Base-by-base conservation (phyloP, 225 moss, liverwort and hornwort genomes). In the Lunularia cruciata region DNA sequence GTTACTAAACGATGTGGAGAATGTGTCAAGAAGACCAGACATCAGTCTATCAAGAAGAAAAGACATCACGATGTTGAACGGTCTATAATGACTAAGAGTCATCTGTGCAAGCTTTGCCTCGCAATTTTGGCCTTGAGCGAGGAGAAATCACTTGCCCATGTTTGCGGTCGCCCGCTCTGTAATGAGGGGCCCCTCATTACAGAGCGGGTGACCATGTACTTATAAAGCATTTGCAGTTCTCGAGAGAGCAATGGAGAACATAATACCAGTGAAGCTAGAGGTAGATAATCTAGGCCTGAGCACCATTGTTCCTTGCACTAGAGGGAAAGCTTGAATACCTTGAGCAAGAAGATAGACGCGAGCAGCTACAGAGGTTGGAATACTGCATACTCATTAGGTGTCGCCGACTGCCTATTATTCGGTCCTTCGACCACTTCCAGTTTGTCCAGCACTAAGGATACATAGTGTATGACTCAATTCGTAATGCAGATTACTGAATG, bases 101-200 rank as follows among this genome's bases (percentile, higher is more conserved):
- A 28, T 10, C 3, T 12, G 3, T 31, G 45, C 3, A 4, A 18
- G 63, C n/a, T 47, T 47, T 12, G 30, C 43, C 63, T 46, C 46
- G 63, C 45, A 45, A 27, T 45, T 64, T 64, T 64, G 63, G 39
- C 45, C 27, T 40, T 16, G 6, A 64, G 45, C 26, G 63, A 46
- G 63, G 45, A 47, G 22, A 1, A 25, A 46, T 27, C 15, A 42
- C 18, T 5, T 42, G 40, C 26, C 45, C 30, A n/a, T 23, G 23
- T 12, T 39, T n/a, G n/a, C n/a, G n/a, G n/a, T n/a, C n/a, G n/a
- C 26, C 6, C 26, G 26, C 7, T 1, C 8, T 11, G 28, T 8
- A 1, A 25, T 13, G 36, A 14, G 22, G n/a, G n/a, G n/a, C n/a
- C 22, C 25, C 22, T 22, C 0, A 13, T n/a, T 12, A 4, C 4